Evolutionary conservation across 2,329 filamentous ascomycete genomes (phyloP).

Genomic region (Ambrosiella xylebori): DNA sequence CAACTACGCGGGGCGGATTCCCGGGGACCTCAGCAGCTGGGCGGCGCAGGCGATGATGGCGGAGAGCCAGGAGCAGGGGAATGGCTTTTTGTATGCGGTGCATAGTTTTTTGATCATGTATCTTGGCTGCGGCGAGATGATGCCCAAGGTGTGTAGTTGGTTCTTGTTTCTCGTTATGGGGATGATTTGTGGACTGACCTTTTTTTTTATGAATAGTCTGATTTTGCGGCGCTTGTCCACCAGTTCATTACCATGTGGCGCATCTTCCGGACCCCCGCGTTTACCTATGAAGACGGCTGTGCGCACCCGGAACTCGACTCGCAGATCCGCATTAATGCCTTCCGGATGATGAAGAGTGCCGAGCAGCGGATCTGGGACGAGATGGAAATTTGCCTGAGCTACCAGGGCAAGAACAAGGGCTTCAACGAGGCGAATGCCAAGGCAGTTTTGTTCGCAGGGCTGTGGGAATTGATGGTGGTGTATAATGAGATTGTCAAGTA

Average conservation of each 20-base stretch:
- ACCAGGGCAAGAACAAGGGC: conserved; percentile 17
- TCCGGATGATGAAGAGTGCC: conserved; percentile 21
- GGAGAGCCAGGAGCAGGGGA: conserved; percentile 17
- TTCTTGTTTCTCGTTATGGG: background rate
- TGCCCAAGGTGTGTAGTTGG: conserved; percentile 24
- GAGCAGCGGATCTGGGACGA: conserved; percentile 25
- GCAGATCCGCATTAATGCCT: conserved; percentile 24
- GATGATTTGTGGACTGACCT: background rate
- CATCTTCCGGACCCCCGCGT: conserved; percentile 28
- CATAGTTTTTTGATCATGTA: conserved; percentile 24
- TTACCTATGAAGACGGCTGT: conserved; percentile 23
- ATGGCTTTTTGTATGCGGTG: conserved; percentile 19
- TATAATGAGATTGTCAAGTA: conserved; percentile 25
- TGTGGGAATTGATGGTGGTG: conserved; percentile 33
- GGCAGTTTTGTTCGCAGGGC: conserved; percentile 29
- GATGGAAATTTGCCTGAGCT: conserved; percentile 24
- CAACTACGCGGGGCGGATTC: background rate
- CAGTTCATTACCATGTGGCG: conserved; percentile 32
- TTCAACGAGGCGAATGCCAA: conserved; percentile 24
- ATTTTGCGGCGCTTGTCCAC: conserved; percentile 22
- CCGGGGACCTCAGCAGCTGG: background rate
- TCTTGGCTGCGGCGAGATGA: conserved; percentile 18
- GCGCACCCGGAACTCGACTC: conserved; percentile 19
- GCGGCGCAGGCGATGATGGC: background rate
- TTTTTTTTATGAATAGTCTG: background rate